Evolutionary conservation across 140 eudicot species (phyloP), one percentile per base, ranked within the genome.

Genomic region (Stevia rebaudiana): DNA sequence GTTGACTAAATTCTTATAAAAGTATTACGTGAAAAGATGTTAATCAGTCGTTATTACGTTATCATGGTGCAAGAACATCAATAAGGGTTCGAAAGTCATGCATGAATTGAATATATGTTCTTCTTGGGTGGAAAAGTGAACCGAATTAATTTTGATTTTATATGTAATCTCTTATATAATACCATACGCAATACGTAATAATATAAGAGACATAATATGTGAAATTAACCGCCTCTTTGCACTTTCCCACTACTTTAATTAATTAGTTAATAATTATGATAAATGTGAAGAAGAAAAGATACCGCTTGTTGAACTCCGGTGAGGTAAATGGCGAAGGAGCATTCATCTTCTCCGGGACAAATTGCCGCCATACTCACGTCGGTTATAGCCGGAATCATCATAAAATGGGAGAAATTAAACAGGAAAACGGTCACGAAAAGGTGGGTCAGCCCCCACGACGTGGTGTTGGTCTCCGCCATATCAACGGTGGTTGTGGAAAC

Each of bases 281-380:
- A 3, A 16, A 13, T 9, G 25, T 1, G 25, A 7, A 16, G 19
- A 22, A n/a, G 4, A 47, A 11, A 8, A 8, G 23, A 7, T 82
- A 88, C 95, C 69, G 89, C 86, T 48, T 79, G 89, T 33, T 84
- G 94, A 67, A 82, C 61, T 13, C 85, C 94, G 61, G 94, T 60
- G 77, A 88, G 94, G 64, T 84, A 88, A 46, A 88, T 82, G 73
- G 87, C 89, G 16, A 80, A 74, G 17, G 95, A 88, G 80, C 95
- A 88, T 60, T 88, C 86, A 50, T 88, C 85, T 75, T 75, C 17
- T 5, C 82, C 87, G 53, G 87, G 92, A 37, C 94, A 88, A 57
- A 88, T 39, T 1, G 95, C 95, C 0, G 73, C 80, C 87, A 88
- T 61, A 22, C 79, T 84, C 31, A 88, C 78, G 72, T 88, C 95